Percentiles rank a stretch among this genome's conserved stretches.
These are phyloP conservation scores for Ammopiptanthus mongolicus DNA, from an alignment of 306 rosid genomes.

Conservation along the genomic window DNA sequence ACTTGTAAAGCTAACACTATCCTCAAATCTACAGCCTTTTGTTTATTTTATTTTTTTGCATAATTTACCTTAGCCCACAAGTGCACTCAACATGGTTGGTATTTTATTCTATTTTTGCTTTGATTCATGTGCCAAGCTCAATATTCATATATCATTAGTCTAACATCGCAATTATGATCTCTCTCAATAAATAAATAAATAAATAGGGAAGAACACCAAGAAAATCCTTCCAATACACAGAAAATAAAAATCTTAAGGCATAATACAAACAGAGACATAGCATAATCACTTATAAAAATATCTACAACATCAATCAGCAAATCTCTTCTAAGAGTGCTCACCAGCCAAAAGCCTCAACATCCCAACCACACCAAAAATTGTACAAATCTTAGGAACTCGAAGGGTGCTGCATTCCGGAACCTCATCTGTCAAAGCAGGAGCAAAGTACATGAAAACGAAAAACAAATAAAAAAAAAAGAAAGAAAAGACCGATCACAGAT, in stretches of 20 bases:
- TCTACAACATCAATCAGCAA: slow-evolving; percentile 9
- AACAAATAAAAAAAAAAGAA: not conserved
- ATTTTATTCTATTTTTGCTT: slow-evolving; percentile 7
- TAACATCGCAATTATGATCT: not conserved
- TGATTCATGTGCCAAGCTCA: not conserved
- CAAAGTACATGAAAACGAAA: not conserved
- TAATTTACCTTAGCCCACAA: not conserved
- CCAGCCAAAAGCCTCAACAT: slow-evolving; percentile 86
- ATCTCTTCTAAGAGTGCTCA: slow-evolving; percentile 36
- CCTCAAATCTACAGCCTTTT: slow-evolving; percentile 1
- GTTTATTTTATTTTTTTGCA: not conserved
- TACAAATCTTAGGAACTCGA: slow-evolving; percentile 72
- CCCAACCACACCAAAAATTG: slow-evolving; percentile 81
- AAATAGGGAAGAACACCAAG: not conserved
- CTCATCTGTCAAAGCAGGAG: slow-evolving; percentile 51
- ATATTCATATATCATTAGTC: not conserved
- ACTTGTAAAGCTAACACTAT: slow-evolving; percentile 15
- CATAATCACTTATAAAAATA: not conserved
- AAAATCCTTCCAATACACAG: not conserved
- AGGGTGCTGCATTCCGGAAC: slow-evolving; percentile 66
- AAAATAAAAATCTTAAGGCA: not conserved
- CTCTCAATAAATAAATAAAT: not conserved
- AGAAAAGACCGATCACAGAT: not conserved
- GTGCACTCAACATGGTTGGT: not conserved
- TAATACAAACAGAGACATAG: not conserved